Evolutionary conservation across 345 rosid species (phyloP), one percentile per base, ranked within the genome.

Genomic region (Corchorus capsularis): DNA sequence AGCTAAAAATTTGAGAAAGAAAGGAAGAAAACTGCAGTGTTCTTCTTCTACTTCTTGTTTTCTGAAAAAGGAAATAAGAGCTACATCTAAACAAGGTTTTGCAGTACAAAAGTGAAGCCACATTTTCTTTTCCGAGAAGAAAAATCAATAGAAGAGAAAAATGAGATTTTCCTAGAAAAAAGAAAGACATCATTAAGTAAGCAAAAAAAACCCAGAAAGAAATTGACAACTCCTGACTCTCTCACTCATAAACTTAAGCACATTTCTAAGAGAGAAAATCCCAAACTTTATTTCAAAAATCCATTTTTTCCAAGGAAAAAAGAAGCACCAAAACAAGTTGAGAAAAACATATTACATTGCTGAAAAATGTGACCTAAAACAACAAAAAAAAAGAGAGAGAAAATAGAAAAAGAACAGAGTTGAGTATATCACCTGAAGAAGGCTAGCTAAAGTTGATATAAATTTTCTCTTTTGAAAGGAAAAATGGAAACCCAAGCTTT

Each of bases 61-160:
- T 19, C 6, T 32, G 20, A 67, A 52, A 34, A 60, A 50, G 57
- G 37, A 37, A 61, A 55, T 63, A 47, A 49, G 37, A 66, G 70
- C 6, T 14, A 52, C 37, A 17, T 72, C 19, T 27, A 41, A 47
- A 43, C 41, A 27, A 37, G 65, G 1, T 22, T 59, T 22, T 39
- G 67, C n/a, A 32, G 15, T 72, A 6, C 47, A 41, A 53, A 55
- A 27, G 5, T 50, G 70, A 22, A 20, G 78, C 63, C 27, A 52
- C 46, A 53, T 52, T 69, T 69, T 69, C 73, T 69, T 52, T 69
- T 34, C 73, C 73, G 14, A 35, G 32, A 69, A 69, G 45, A 34
- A 69, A 69, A 69, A 10, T 20, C 0, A 10, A 22, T 15, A 50
- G 34, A 22, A 52, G 47, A 52, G 46, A 35, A 69, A 4, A 53